Conservation (phyloP, 2,329 filamentous ascomycete genomes). For the Penicillium freii region DNA sequence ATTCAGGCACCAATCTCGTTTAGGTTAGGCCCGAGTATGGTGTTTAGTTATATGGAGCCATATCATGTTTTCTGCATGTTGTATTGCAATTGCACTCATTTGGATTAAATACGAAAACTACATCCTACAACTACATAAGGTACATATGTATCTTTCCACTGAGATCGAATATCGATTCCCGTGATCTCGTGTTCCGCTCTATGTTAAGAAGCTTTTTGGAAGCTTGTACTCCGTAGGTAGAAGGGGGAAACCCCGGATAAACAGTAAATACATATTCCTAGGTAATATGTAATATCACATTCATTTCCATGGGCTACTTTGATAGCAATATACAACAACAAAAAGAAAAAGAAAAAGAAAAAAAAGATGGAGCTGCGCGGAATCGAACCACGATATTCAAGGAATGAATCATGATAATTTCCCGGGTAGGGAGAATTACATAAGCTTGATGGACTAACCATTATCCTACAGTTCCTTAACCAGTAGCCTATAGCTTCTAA, state of each 20-base stretch:
- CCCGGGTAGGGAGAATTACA: slow-evolving; percentile 1
- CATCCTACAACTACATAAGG: no score
- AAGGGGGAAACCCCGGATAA: neutral
- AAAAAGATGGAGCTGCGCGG: slow-evolving; percentile 5
- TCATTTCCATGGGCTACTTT: no score
- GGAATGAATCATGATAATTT: slow-evolving; percentile 9
- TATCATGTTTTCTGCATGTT: neutral
- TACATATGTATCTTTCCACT: neutral
- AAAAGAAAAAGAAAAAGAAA: neutral
- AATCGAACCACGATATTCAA: slow-evolving; percentile 11
- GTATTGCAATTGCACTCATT: neutral
- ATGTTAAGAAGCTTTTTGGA: neutral
- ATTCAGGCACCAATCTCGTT: slow-evolving; percentile 19
- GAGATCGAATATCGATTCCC: neutral
- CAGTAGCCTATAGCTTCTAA: slow-evolving; percentile 1
- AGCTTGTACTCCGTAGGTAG: neutral
- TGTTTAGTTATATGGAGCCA: neutral
- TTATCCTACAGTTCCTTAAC: slow-evolving; percentile 9
- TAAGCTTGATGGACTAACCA: slow-evolving; percentile 11
- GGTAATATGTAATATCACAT: no score
- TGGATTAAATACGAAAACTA: neutral
- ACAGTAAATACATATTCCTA: no score
- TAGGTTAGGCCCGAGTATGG: neutral
- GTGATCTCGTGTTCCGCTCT: neutral
- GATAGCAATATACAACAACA: neutral